Evolutionary conservation across 2,329 filamentous ascomycete genomes (phyloP), one percentile per base, ranked within the genome.

Genomic region (Pleomassaria siparia): DNA sequence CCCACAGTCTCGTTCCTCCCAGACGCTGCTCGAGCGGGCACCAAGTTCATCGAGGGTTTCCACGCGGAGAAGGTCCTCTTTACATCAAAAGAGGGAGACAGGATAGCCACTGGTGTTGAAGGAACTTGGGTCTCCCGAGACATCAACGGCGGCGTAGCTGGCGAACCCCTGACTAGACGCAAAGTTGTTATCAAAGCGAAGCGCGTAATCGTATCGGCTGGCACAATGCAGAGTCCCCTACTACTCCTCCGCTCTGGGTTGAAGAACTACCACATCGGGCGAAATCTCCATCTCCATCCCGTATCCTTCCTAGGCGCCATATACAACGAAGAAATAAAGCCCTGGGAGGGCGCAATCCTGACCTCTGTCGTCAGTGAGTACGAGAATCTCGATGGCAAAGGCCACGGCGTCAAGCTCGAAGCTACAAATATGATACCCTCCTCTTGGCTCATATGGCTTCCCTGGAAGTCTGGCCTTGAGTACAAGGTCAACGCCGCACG

Each of bases 341-440:
- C 69, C 1, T 77, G 78, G 78, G 77, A 84, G 79, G 87, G 90
- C 13, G 80, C 84, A 2, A 91, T 91, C 58, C 81, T 96, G 49
- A 96, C 91, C 0, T 81, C 83, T 3, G 85, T 91, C 15, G 86
- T 89, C 54, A 82, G 79, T 35, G 84, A 88, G 44, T 89, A 91
- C 58, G 88, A 95, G 55, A 87, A 96, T 58, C 77, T 91, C 0
- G 90, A 96, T 66, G 82, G 82, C 5, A 77, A 84, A 33, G 89
- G 90, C 47, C 89, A 96, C 60, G 92, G 92, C 30, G 79, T 80
- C 40, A 95, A 95, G 69, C 76, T 96, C 22, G 91, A 96, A 75
- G 78, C 84, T 9, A 82, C 82, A 1, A 81, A 81, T 60, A 91
- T 94, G 87, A 62, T 90, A 62, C 89, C 91, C 0, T 81, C 84